Conservation (phyloP, 441 rosid species). For the Pelargonium myrrhifolium region DNA sequence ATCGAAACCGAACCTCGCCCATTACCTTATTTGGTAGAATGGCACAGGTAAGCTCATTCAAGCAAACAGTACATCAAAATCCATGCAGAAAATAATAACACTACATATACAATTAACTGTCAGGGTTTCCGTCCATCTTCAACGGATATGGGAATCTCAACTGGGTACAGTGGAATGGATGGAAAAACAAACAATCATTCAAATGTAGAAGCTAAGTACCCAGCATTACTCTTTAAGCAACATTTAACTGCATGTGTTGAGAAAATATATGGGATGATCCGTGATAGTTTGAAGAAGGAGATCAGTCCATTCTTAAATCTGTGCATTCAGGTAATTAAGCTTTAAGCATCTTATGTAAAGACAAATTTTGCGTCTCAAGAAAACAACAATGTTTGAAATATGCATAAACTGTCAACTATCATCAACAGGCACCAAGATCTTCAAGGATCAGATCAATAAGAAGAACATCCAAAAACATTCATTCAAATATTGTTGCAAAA, state of each 20-base stretch:
- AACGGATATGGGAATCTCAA: constrained; percentile 36
- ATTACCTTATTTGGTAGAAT: constrained; percentile 44
- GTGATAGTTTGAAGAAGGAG: constrained; percentile 61
- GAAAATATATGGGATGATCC: constrained; percentile 61
- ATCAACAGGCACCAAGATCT: constrained; percentile 49
- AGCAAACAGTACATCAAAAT: constrained; percentile 16
- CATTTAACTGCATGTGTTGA: constrained; percentile 69
- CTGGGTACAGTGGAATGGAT: constrained; percentile 47
- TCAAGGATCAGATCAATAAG: constrained; percentile 34
- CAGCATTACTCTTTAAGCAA: constrained; percentile 70
- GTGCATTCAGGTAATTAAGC: constrained; percentile 71
- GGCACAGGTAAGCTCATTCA: constrained; percentile 41
- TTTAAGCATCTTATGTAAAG: constrained; percentile 8
- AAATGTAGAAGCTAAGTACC: constrained; percentile 69
- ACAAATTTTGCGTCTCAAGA: not conserved
- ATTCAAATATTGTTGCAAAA: constrained; percentile 35
- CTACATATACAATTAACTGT: constrained; percentile 12
- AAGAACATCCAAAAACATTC: constrained; percentile 39
- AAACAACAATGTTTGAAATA: not conserved
- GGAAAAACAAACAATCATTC: constrained; percentile 36
- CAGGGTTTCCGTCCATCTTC: constrained; percentile 50
- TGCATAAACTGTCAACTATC: constrained; percentile 13
- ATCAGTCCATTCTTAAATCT: constrained; percentile 49
- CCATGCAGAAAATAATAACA: constrained; percentile 13
- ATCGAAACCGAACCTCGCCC: constrained; percentile 36